Percentiles rank a stretch among this genome's conserved stretches.
phyloP scores from a whole-genome alignment of 2,329 filamentous ascomycete genomes.

The Sarocladium kiliense region DNA sequence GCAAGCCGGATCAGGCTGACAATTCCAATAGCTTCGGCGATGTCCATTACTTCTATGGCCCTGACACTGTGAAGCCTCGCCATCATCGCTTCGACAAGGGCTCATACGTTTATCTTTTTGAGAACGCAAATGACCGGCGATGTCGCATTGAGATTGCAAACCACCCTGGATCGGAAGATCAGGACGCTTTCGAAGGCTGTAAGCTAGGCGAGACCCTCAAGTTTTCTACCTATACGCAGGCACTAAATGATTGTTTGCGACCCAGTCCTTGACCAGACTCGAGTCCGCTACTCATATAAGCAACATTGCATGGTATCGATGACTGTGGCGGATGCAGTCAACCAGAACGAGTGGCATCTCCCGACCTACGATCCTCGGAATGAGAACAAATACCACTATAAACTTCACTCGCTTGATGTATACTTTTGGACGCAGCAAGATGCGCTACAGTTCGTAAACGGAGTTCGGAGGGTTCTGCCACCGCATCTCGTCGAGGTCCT shows the following conservation, averaged over 20 bases:
- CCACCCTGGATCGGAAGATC: conserved; percentile 65
- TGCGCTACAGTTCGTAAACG: conserved; percentile 65
- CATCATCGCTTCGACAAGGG: conserved; percentile 78
- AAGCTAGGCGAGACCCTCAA: conserved; percentile 27
- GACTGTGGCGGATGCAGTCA: conserved; percentile 49
- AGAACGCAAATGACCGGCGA: conserved; percentile 61
- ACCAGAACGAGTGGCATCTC: conserved; percentile 66
- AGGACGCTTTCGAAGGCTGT: conserved; percentile 77
- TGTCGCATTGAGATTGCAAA: conserved; percentile 75
- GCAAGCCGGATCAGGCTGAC: background rate
- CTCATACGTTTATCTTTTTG: conserved; percentile 76
- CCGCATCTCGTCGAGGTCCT: conserved; percentile 55
- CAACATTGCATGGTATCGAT: conserved; percentile 68
- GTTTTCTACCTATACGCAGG: background rate
- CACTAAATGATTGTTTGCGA: conserved; percentile 12
- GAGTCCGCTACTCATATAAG: conserved; percentile 66
- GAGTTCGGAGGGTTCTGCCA: conserved; percentile 60
- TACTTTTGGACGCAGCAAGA: conserved; percentile 77
- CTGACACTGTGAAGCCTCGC: conserved; percentile 60
- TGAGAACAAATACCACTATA: conserved; percentile 75
- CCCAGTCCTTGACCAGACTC: conserved; percentile 59
- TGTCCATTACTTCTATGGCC: conserved; percentile 72
- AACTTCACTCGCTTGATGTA: conserved; percentile 68
- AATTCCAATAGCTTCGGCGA: conserved; percentile 61
- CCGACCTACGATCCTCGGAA: conserved; percentile 67